A percentile compares a stretch with the other conserved stretches of the same genome.
These are phyloP conservation scores for Hippophae rhamnoides DNA, from an alignment of 306 rosid genomes.

Conservation along the genomic window DNA sequence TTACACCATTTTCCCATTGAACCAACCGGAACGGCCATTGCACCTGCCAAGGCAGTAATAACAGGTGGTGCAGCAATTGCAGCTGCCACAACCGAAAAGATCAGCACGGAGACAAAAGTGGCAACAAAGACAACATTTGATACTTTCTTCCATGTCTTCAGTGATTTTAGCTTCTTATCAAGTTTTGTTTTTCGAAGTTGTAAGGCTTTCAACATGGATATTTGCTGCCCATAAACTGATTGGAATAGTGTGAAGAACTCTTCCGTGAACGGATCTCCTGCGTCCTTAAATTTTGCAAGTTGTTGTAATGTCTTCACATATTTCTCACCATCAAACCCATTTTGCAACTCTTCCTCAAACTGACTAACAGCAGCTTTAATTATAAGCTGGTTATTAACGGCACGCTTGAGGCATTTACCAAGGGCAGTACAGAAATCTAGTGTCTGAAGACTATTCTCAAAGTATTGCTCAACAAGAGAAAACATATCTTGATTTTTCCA, in stretches of 20 bases:
- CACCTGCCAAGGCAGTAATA: conserved; percentile 58
- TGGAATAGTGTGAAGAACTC: conserved; percentile 54
- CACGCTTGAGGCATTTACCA: conserved; percentile 51
- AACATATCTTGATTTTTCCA: conserved; percentile 53
- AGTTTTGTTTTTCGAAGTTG: conserved; percentile 48
- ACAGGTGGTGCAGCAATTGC: conserved; percentile 77
- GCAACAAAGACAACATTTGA: conserved; percentile 65
- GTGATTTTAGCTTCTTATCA: conserved; percentile 62
- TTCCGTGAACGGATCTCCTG: conserved; percentile 64
- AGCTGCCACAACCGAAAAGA: conserved; percentile 85
- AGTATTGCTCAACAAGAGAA: conserved; percentile 54
- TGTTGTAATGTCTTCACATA: conserved; percentile 55
- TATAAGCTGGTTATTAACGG: conserved; percentile 41
- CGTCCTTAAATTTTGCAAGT: conserved; percentile 54
- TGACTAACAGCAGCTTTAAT: conserved; percentile 45
- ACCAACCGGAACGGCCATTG: conserved; percentile 69
- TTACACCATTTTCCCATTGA: conserved; percentile 89
- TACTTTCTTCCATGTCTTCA: conserved; percentile 56
- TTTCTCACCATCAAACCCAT: conserved; percentile 36
- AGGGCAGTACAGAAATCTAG: conserved; percentile 66
- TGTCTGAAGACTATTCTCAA: conserved; percentile 54
- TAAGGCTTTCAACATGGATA: conserved; percentile 43
- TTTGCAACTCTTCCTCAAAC: conserved; percentile 52
- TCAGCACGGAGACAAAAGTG: conserved; percentile 58
- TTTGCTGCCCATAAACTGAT: conserved; percentile 44